Base-by-base conservation (phyloP, 23 red algal genomes). In the Gracilaria caudata region DNA sequence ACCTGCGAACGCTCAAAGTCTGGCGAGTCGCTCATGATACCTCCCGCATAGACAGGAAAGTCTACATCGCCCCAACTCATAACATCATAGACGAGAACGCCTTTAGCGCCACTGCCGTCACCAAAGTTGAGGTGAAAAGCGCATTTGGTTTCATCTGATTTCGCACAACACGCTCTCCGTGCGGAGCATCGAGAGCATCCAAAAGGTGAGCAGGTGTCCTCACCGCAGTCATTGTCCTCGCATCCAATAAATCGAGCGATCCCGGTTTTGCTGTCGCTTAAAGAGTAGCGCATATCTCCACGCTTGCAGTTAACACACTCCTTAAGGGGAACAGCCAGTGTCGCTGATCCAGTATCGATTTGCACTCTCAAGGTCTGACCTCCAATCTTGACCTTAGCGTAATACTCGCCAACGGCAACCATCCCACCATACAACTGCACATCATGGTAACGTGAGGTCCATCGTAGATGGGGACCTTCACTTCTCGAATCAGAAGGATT, bases 341-440 rank as follows among this genome's bases (percentile, higher is more conserved):
- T 98, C 1, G 96, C 78, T 46, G 78, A 87, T 17, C 96, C 96
- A 21, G 96, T 95, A 83, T 98, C 96, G 41, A 98, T 92, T 77
- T 98, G 96, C 0, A 95, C 84, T 26, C 88, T 76, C 41, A 98
- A 60, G 11, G 59, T 92, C 46, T 98, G 96, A 51, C 96, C 96
- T 57, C 93, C 96, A 37, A 95, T 86, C 25, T 93, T 77, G 49
- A 98, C 60, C 41, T 91, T 76, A 19, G 86, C 82, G 68, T 98
- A 98, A 33, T 98, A 98, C 65, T 95, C 92, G 30, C 96, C 96
- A 13, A 98, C 92, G 1, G 89, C 83, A 77, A 92, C 82, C 56
- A 97, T 89, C 9, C 90, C 95, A 23, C 95, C 95, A 28, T 88
- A 84, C 37, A 96, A 79, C 51, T 95, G 68, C 38, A 90, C 93